Percentiles rank a stretch among this genome's conserved stretches.
These are phyloP conservation scores for Phialocephala sp. DNA, from an alignment of 2,329 filamentous ascomycete species.

Conservation along the genomic window DNA sequence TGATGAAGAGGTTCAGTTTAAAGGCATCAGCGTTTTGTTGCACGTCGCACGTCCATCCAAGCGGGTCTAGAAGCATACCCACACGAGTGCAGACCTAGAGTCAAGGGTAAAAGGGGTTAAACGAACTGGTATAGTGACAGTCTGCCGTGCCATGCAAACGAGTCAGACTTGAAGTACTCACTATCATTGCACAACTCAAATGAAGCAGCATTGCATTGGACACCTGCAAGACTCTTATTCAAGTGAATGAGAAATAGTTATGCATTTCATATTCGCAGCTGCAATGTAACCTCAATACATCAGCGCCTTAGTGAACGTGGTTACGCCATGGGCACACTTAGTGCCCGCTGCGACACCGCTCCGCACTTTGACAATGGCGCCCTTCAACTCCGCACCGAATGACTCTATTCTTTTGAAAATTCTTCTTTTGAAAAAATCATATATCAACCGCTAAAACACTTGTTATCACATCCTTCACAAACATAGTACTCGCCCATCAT, in stretches of 20 bases:
- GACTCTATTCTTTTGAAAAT: not conserved
- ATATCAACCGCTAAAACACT: not conserved
- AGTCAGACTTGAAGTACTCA: not conserved
- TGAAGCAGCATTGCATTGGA: not conserved
- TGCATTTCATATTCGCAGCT: not conserved
- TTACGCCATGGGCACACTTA: not conserved
- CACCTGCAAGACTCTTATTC: no score
- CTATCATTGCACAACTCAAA: not conserved
- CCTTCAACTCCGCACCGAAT: not conserved
- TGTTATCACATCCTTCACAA: not conserved
- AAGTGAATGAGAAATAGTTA: no score
- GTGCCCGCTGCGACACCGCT: not conserved
- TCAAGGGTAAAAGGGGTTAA: no score
- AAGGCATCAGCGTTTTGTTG: no score
- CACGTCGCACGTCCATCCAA: no score
- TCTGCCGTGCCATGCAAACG: not conserved
- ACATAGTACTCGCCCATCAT: not conserved
- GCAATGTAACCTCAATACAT: not conserved
- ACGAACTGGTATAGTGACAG: no score
- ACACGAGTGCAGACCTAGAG: no score
- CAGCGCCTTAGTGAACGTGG: not conserved
- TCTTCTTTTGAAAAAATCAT: not conserved
- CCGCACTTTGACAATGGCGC: not conserved
- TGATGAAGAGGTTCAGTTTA: no score
- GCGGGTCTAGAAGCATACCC: no score